Percentiles rank a stretch among this genome's conserved stretches.
Conservation (phyloP, 106 monocot genomes). For the Platanthera zijinensis region DNA sequence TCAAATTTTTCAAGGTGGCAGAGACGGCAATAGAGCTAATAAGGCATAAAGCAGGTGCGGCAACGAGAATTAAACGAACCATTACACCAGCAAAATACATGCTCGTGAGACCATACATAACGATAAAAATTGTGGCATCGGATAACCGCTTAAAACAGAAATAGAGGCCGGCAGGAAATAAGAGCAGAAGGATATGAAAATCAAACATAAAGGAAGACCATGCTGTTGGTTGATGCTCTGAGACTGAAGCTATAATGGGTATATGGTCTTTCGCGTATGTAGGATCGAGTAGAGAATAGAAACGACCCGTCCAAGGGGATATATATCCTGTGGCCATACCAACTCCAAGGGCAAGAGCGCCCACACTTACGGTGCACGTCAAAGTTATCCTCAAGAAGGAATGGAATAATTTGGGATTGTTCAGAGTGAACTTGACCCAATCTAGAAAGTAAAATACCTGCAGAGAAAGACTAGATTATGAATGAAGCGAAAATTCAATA, state of each 20-base stretch:
- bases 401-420: slow-evolving; percentile 48
- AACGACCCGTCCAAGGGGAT: slow-evolving; percentile 77
- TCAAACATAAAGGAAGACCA: slow-evolving; percentile 92
- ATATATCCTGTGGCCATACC: slow-evolving; percentile 78
- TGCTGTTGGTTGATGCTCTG: slow-evolving; percentile 81
- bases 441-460: slow-evolving; percentile 80
- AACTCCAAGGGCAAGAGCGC: slow-evolving; percentile 56
- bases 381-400: slow-evolving; percentile 58
- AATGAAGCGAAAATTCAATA: neutral
- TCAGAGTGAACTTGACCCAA: slow-evolving; percentile 65
- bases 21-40: slow-evolving; percentile 64
- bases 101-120: slow-evolving; percentile 84
- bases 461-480: slow-evolving; percentile 5
- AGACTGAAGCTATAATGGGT: slow-evolving; percentile 76
- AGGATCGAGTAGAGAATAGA: slow-evolving; percentile 80
- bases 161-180: slow-evolving; percentile 73
- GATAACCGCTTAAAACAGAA: slow-evolving; percentile 76
- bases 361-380: slow-evolving; percentile 49
- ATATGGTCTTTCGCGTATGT: slow-evolving; percentile 86
- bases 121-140: slow-evolving; percentile 73
- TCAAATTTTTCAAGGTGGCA: slow-evolving; percentile 64
- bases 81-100: slow-evolving; percentile 89
- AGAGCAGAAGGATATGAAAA: slow-evolving; percentile 70
- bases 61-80: slow-evolving; percentile 82
- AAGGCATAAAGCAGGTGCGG: slow-evolving; percentile 70